A percentile compares a stretch with the other conserved stretches of the same genome.
These are phyloP conservation scores for Benincasa hispida DNA, from an alignment of 306 rosid genomes.

Conservation along the genomic window DNA sequence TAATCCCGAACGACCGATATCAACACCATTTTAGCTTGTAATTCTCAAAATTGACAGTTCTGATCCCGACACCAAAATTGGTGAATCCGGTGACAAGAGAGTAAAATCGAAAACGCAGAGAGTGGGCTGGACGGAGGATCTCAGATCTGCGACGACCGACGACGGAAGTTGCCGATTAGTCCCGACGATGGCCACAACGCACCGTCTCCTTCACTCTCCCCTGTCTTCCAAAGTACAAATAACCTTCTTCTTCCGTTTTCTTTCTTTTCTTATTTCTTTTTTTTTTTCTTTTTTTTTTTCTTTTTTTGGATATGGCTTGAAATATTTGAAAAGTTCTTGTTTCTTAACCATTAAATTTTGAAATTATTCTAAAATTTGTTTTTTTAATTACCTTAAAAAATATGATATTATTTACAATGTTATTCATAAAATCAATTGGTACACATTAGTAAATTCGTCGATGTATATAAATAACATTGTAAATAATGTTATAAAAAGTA, in stretches of 20 bases:
- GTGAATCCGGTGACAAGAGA: constrained; percentile 4
- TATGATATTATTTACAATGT: too few species aligned
- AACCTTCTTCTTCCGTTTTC: not conserved
- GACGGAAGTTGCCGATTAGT: not conserved
- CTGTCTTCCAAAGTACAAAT: not conserved
- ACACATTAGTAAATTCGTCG: too few species aligned
- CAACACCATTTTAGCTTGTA: constrained; percentile 35
- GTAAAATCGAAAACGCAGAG: constrained; percentile 2
- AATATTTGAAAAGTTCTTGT: too few species aligned
- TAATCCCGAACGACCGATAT: constrained; percentile 72
- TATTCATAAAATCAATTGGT: too few species aligned
- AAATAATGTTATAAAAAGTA: too few species aligned
- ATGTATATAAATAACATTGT: too few species aligned
- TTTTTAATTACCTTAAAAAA: too few species aligned
- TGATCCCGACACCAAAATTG: not conserved
- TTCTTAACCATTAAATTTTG: too few species aligned
- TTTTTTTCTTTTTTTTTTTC: not conserved
- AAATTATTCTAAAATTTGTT: too few species aligned
- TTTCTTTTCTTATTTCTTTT: not conserved
- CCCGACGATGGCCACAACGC: not conserved
- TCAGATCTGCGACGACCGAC: constrained; percentile 19
- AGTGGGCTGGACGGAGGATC: not conserved
- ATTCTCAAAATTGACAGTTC: not conserved
- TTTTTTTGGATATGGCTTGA: too few species aligned
- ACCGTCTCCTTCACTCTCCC: not conserved